A percentile compares a stretch with the other conserved stretches of the same genome.
Evolutionary conservation across 768 basidiomycete genomes (phyloP).

Genomic region (Podaxis mareebaensis): DNA sequence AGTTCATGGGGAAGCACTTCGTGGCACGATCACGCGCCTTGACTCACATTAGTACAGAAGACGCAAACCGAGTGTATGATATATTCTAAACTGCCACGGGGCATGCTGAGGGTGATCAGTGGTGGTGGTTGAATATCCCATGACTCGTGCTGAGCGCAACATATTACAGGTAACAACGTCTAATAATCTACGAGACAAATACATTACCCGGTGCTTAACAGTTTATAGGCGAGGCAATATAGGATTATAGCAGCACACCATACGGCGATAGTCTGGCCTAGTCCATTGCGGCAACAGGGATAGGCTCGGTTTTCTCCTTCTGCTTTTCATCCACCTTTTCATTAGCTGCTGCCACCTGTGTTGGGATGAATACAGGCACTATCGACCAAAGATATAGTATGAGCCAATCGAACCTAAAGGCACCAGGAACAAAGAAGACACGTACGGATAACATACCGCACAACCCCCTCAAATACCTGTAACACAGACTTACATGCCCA

Average conservation of each 20-base stretch:
- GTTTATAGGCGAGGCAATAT: not conserved
- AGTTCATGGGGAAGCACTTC: too few relatives aligned
- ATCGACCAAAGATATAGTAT: not conserved
- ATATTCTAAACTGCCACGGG: too few relatives aligned
- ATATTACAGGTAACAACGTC: slow-evolving; percentile 1
- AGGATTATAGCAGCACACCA: not conserved
- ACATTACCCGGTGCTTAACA: slow-evolving; percentile 12
- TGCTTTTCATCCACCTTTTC: slow-evolving; percentile 7
- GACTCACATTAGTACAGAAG: too few relatives aligned
- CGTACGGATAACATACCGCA: slow-evolving; percentile 7
- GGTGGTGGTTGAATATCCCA: not conserved
- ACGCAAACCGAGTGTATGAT: too few relatives aligned
- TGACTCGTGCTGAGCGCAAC: not conserved
- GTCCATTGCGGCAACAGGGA: slow-evolving; percentile 10
- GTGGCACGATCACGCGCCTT: too few relatives aligned
- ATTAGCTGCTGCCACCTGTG: not conserved
- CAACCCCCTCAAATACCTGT: slow-evolving; percentile 54
- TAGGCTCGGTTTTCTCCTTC: slow-evolving; percentile 7
- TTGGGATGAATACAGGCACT: slow-evolving; percentile 8
- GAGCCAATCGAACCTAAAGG: not conserved
- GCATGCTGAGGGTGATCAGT: not conserved
- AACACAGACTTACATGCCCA: slow-evolving; percentile 92
- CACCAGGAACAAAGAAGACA: not conserved
- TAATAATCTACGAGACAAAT: slow-evolving; percentile 19
- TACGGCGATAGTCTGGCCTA: slow-evolving; percentile 1